Evolutionary conservation across 2,329 filamentous ascomycete genomes (phyloP), one percentile per base, ranked within the genome.

Genomic region (Aspergillus tanneri): DNA sequence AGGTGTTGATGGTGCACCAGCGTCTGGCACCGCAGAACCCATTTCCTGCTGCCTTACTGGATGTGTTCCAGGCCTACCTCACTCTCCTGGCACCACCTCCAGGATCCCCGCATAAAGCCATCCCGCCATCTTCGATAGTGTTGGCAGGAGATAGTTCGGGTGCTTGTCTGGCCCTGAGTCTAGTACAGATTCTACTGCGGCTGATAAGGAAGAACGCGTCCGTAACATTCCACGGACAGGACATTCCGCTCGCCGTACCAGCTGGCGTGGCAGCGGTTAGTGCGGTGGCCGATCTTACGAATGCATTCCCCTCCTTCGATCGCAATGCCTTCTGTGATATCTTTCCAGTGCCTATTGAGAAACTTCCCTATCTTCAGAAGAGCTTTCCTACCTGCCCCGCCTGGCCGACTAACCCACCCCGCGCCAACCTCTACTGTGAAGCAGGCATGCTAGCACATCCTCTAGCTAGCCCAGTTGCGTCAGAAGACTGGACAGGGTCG

Each of bases 31-130:
- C 47, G 3, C 30, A 45, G 22, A 28, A 46, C 12, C 42, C 47
- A 16, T 50, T 46, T 16, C 47, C 47, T n/a, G 42, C 47, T 2
- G 42, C 47, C 23, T 16, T 50, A 4, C 42, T 50, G 4, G 47
- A 50, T 10, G 23, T 37, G 3, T 46, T 50, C n/a, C 42, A 41
- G 4, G 42, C 42, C 10, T 50, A 50, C 11, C 22, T 45, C 5
- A 32, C 42, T 2, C 32, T 50, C 10, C 23, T 50, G 2, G 23
- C 16, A 2, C 47, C 47, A 3, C 47, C 47, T 6, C 22, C 27
- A 5, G 27, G 24, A 2, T 25, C 37, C 5, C 30, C 18, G 3
- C 42, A 50, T 9, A 7, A 32, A 16, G 36, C 47, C 4, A 19
- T 46, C 12, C 14, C 37, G 10, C 36, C 43, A 9, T 30, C 27